Evolutionary conservation across 495 filamentous ascomycete genomes (phyloP), one percentile per base, ranked within the genome.

Genomic region (Rhypophila decipiens): DNA sequence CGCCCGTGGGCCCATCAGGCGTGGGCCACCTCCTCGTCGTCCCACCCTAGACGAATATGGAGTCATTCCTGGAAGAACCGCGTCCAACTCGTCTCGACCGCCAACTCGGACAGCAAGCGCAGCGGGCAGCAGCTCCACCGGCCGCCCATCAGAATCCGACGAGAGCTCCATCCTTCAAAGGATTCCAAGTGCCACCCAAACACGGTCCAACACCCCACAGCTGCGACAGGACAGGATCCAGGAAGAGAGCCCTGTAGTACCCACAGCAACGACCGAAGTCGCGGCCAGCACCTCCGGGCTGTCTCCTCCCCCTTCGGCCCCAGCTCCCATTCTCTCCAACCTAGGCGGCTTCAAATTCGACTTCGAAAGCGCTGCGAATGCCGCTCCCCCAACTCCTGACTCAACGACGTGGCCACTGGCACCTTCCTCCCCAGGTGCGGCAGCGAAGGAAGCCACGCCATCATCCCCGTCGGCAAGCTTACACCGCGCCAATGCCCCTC

Each of bases 321-420:
- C n/a, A n/a, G n/a, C n/a, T 9, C 52, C 47, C 18, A 57, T 37
- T 42, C 42, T 46, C 3, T 17, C 47, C 4, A 39, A 52, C 23
- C 57, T 56, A 13, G 44, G 48, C 3, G 55, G 60, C 35, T 65
- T 65, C 55, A 58, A 65, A 11, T 65, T 65, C 27, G 58, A 59
- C 46, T 63, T 65, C 43, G 59, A 58, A 29, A 49, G 45, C 41
- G 57, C 53, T 34, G 47, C 49, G 11, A 29, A 10, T 23, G 20
- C 39, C 11, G 48, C 43, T 4, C 52, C 53, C 11, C 55, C 58
- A 0, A 59, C 53, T 11, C 60, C 63, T 12, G 60, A 56, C 44
- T 61, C 63, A 12, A 47, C 62, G 1, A 56, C 33, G 35, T 63
- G 63, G 56, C 54, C 56, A 9, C 33, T 63, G 24, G 29, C 60